Percentiles rank a stretch among this genome's conserved stretches.
Conservation (phyloP, 2,329 filamentous ascomycete species). For the Phyllachora maydis region DNA sequence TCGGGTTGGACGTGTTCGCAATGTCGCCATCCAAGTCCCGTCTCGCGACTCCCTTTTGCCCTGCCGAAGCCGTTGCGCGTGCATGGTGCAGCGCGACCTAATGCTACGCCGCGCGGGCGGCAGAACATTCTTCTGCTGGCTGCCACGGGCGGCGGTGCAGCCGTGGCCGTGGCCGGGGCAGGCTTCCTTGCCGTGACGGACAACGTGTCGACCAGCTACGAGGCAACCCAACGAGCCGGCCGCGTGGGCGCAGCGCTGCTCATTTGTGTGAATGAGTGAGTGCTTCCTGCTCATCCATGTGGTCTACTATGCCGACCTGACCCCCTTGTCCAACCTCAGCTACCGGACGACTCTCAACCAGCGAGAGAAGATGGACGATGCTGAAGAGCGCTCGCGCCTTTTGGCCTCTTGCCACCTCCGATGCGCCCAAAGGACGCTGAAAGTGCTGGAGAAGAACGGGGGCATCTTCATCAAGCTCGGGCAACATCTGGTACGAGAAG, state of each 20-base stretch:
- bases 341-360: constrained; percentile 71
- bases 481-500: constrained; percentile 52
- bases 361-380: constrained; percentile 38
- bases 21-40: constrained; percentile 6
- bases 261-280: constrained; percentile 74
- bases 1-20: constrained; percentile 8
- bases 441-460: constrained; percentile 82
- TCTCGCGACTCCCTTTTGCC: constrained; percentile 2
- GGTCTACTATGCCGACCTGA: background rate
- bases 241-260: constrained; percentile 57
- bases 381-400: constrained; percentile 41
- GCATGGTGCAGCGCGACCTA: constrained; percentile 4
- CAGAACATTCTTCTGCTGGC: constrained; percentile 19
- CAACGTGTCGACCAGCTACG: constrained; percentile 58
- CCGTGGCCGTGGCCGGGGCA: constrained; percentile 25
- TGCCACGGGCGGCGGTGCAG: constrained; percentile 26
- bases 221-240: constrained; percentile 55
- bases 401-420: constrained; percentile 76
- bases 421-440: constrained; percentile 73
- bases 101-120: constrained; percentile 3
- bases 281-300: background rate
- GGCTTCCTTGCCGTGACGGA: constrained; percentile 24
- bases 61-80: constrained; percentile 4
- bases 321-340: constrained; percentile 23
- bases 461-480: constrained; percentile 98